Evolutionary conservation across 306 rosid genomes (phyloP), one percentile per base, ranked within the genome.

Genomic region (Luffa acutangula): DNA sequence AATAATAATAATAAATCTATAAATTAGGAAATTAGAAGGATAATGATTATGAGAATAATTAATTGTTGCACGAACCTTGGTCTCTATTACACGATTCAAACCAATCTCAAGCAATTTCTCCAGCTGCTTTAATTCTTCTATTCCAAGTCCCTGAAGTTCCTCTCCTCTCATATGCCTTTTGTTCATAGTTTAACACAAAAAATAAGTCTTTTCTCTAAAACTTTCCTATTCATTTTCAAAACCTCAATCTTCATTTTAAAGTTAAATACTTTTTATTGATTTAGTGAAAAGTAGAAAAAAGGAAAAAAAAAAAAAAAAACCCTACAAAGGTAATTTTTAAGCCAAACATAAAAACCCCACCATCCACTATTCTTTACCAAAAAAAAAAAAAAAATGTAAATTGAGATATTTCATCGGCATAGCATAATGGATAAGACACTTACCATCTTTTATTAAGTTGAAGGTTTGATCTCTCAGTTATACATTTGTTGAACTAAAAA

Each of bases 91-190:
- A 46, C 74, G 80, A 62, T 17, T 78, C 57, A 78, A 46, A 59
- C 80, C 57, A 42, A 15, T 33, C 53, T 78, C 80, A 15, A 78
- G 80, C 72, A 46, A 21, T 59, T 62, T 78, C 72, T 78, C 80
- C 31, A 78, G 21, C 7, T 60, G 12, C 74, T 62, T 59, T 46
- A 78, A 31, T 62, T 78, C 80, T 43, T 78, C 74, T 78, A 78
- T 39, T 45, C 72, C 72, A 6, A 78, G 7, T 45, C 34, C 80
- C 46, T 78, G 59, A 45, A 78, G 80, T 13, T 78, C 80, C 46
- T 78, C 80, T 78, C 80, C 80, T 14, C 49, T 78, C 57, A 78
- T 59, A 42, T 78, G 59, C 80, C 80, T 78, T 25, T 25, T 53
- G 62, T 37, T 53, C 67, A 76, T 20, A 42, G 75, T 69, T 69